Conservation (phyloP, 148 eudicot species). For the Suaeda aralocaspica region DNA sequence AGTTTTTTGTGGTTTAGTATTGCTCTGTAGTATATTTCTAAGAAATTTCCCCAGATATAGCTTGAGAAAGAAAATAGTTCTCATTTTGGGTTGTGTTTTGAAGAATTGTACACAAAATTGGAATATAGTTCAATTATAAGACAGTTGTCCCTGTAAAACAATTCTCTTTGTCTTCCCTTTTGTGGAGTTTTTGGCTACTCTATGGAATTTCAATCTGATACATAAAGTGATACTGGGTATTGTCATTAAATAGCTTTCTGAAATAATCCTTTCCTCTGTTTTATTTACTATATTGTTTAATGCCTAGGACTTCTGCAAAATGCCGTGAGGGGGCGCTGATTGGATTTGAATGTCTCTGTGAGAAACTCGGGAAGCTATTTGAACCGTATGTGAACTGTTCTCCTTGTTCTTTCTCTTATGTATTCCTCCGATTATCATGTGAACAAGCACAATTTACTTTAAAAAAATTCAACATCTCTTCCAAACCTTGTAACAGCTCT, state of each 20-base stretch:
- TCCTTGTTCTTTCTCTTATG: not conserved
- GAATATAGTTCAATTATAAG: not conserved
- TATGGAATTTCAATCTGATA: not conserved
- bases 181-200: not conserved
- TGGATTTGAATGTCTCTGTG: conserved; percentile 96
- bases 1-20: not conserved
- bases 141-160: not conserved
- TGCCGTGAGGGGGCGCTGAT: conserved; percentile 87
- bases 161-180: not conserved
- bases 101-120: not conserved
- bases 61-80: no score
- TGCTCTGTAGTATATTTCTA: not conserved
- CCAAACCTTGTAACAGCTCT: no score
- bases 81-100: no score
- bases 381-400: conserved; percentile 65
- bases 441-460: not conserved
- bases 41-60: not conserved
- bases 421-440: not conserved
- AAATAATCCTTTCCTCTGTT: not conserved
- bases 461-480: not conserved
- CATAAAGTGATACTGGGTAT: not conserved
- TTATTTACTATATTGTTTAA: not conserved
- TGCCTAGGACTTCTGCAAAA: conserved; percentile 79
- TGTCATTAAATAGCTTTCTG: not conserved
- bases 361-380: conserved; percentile 89